These are phyloP conservation scores for Boechera divaricarpa DNA, from an alignment of 345 rosid species.

Conservation along the genomic window DNA sequence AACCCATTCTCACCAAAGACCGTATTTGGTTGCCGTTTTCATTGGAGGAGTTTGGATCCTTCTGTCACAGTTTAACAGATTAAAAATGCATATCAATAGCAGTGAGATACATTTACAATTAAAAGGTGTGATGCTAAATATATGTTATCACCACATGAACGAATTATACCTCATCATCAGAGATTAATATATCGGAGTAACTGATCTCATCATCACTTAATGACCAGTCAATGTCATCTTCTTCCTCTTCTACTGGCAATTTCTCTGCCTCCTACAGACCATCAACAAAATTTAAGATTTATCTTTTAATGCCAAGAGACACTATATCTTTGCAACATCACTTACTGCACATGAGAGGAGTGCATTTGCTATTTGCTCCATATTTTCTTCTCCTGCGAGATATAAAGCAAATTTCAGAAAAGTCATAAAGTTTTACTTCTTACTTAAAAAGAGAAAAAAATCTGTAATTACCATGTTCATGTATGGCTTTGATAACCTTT, in stretches of 20 bases:
- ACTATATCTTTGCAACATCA: not conserved
- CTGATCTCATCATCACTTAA: constrained; percentile 61
- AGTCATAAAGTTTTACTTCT: not conserved
- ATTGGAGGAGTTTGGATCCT: constrained; percentile 41
- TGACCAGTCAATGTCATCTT: constrained; percentile 51
- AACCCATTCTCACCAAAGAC: constrained; percentile 72
- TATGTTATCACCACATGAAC: constrained; percentile 3
- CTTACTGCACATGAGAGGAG: constrained; percentile 63
- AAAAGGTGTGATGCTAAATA: not conserved
- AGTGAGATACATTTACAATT: constrained; percentile 15
- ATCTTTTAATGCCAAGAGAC: not conserved
- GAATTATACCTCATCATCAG: constrained; percentile 66
- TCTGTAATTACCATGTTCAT: constrained; percentile 62
- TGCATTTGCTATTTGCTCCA: constrained; percentile 60
- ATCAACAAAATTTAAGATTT: constrained; percentile 7
- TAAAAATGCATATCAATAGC: constrained; percentile 2
- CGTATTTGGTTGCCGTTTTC: constrained; percentile 45
- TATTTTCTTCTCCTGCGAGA: constrained; percentile 61
- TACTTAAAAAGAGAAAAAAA: not conserved
- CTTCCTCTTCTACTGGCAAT: constrained; percentile 48
- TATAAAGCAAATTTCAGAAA: constrained; percentile 11
- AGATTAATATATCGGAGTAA: constrained; percentile 55
- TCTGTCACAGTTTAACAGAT: constrained; percentile 50
- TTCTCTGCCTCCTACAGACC: constrained; percentile 63
- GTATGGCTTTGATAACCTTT: constrained; percentile 63